Evolutionary conservation across 192 early-diverging fungal genomes (phyloP).

Genomic region (Phycomyces blakesleeanus): DNA sequence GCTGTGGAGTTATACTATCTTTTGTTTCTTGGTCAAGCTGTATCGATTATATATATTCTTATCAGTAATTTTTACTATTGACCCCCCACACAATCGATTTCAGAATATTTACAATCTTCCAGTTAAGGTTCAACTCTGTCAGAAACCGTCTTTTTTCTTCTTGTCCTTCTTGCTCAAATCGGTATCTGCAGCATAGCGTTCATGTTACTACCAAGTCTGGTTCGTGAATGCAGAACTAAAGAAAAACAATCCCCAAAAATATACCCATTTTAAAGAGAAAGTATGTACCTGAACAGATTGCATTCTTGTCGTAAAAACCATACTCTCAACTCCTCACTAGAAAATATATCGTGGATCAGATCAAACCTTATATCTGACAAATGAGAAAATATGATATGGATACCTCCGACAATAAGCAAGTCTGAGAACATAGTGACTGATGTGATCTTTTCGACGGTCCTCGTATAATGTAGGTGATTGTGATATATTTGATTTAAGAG

Average conservation of each 20-base stretch:
- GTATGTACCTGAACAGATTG: constrained; percentile 54
- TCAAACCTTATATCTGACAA: background rate
- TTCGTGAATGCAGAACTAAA: constrained; percentile 3
- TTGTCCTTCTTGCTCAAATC: constrained; percentile 40
- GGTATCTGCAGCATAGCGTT: constrained; percentile 21
- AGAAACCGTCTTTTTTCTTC: constrained; percentile 55
- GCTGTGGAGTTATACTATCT: constrained; percentile 19
- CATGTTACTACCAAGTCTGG: background rate
- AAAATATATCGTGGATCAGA: background rate
- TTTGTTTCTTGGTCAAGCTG: constrained; percentile 27
- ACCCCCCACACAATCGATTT: no score
- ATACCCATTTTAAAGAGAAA: background rate
- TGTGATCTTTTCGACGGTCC: constrained; percentile 75
- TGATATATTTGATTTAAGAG: constrained; percentile 52
- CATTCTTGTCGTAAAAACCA: constrained; percentile 77
- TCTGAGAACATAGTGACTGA: constrained; percentile 79
- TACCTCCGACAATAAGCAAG: constrained; percentile 65
- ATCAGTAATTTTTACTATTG: background rate
- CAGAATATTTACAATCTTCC: constrained; percentile 39
- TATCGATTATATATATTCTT: no score
- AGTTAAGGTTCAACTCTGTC: constrained; percentile 41
- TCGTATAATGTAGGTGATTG: constrained; percentile 41
- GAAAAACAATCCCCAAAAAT: constrained; percentile 9
- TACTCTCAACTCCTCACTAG: constrained; percentile 62
- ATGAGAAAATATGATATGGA: constrained; percentile 3